Evolutionary conservation across 2,329 filamentous ascomycete genomes (phyloP), one percentile per base, ranked within the genome.

Genomic region (Knufia fluminis): DNA sequence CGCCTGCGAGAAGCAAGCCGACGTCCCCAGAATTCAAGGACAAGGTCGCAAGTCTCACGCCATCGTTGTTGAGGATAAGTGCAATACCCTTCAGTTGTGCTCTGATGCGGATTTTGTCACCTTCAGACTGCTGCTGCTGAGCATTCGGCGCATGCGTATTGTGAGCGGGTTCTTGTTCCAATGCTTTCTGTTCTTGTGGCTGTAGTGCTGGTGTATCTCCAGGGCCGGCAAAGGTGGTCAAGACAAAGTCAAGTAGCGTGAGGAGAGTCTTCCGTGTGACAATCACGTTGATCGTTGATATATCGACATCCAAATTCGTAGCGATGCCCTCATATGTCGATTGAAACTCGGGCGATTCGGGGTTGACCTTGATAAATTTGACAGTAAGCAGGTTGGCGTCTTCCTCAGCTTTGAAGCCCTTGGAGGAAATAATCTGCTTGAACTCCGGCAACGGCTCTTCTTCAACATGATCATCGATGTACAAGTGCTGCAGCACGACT

Each of bases 401-500:
- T 53, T 86, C 82, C 51, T 85, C 79, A 40, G 83, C 68, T 49
- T 76, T 71, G 35, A 75, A 77, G 22, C 84, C 81, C 61, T 94
- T 91, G 1, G 92, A 96, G 0, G 90, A 94, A n/a, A 99, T 80
- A 45, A 99, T 94, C 22, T 91, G 91, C 68, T 92, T 95, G 73
- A 99, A 98, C 61, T 97, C 91, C 6, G 85, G 83, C 0, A 86
- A 72, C 0, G 89, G 82, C 48, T 91, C 85, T 56, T 92, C 75
- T 58, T 86, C 91, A 7, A 99, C 91, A 62, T 97, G 90, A 62
- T 99, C 92, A 61, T 97, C 91, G 2, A 98, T 81, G 0, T 84
- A 87, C 16, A 98, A 73, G 1, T 88, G 90, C 12, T 86, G 85
- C 8, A 99, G 76, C 0, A 88, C 82, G 22, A 98, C 86, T 60